Evolutionary conservation across 2,329 filamentous ascomycete genomes (phyloP).

Genomic region (Apiospora sp.): DNA sequence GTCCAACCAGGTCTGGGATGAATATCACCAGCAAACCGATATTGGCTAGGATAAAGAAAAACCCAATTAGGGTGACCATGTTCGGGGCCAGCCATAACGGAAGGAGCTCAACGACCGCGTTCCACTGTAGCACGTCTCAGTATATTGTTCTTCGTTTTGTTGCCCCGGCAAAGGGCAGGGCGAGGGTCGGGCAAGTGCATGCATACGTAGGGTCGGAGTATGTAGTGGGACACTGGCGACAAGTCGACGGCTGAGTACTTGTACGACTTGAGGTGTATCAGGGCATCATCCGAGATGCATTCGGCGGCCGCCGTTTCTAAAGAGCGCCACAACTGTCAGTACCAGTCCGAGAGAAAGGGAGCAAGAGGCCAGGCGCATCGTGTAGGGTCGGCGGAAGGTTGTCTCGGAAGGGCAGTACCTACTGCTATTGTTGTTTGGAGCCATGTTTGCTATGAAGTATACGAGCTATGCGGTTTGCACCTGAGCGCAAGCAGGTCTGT

Average conservation of each 20-base stretch:
- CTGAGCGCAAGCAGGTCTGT: not conserved
- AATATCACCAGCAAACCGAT: conserved; percentile 76
- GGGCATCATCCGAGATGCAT: conserved; percentile 87
- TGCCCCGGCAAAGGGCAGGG: conserved; percentile 17
- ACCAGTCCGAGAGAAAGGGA: not conserved
- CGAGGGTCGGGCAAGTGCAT: conserved; percentile 44
- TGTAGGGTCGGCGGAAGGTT: conserved; percentile 28
- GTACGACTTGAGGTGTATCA: conserved; percentile 92
- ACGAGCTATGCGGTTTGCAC: not conserved
- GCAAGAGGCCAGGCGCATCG: conserved; percentile 17
- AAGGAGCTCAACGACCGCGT: conserved; percentile 89
- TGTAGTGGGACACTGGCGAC: conserved; percentile 90
- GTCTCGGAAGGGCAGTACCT: conserved; percentile 26
- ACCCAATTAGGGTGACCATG: conserved; percentile 94
- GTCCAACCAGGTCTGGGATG: conserved; percentile 90
- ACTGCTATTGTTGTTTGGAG: conserved; percentile 47
- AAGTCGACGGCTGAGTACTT: conserved; percentile 98
- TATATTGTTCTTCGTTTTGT: conserved; percentile 26
- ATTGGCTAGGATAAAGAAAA: conserved; percentile 91
- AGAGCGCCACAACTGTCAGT: not conserved
- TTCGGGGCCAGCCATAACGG: conserved; percentile 98
- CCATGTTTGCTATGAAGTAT: conserved; percentile 40
- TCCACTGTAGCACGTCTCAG: conserved; percentile 74
- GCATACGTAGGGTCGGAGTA: conserved; percentile 93
- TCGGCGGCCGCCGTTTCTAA: conserved; percentile 67